Evolutionary conservation across 352 stramenopile genomes (phyloP).

Genomic region (Pythium phragmiticola): DNA sequence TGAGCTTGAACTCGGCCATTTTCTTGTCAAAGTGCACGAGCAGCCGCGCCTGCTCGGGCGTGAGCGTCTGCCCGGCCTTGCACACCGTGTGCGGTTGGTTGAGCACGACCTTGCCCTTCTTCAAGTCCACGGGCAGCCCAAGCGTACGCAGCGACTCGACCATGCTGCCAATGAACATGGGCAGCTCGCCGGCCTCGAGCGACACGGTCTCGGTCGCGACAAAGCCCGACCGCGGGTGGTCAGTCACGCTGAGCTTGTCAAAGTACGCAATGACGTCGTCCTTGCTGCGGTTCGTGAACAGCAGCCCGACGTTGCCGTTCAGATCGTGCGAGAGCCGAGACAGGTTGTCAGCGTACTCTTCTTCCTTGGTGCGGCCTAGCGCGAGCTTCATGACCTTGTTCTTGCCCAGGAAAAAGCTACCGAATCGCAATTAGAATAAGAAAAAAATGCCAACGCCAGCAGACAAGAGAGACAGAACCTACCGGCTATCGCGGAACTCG

Average conservation of each 20-base stretch:
- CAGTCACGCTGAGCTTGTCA: slow-evolving; percentile 83
- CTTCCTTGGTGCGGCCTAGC: slow-evolving; percentile 91
- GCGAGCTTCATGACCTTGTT: slow-evolving; percentile 99
- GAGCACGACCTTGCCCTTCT: slow-evolving; percentile 94
- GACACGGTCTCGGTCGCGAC: slow-evolving; percentile 88
- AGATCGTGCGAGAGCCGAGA: slow-evolving; percentile 89
- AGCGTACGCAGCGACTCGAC: slow-evolving; percentile 95
- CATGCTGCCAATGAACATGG: slow-evolving; percentile 95
- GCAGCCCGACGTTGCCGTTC: slow-evolving; percentile 92
- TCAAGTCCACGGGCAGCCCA: slow-evolving; percentile 95
- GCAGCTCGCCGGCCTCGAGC: slow-evolving; percentile 87
- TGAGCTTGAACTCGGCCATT: slow-evolving; percentile 86
- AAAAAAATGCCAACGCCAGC: neutral
- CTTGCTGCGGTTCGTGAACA: slow-evolving; percentile 93
- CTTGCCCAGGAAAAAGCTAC: slow-evolving; percentile 97
- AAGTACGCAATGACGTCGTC: slow-evolving; percentile 94
- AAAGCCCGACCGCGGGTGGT: slow-evolving; percentile 94
- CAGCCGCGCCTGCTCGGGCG: slow-evolving; percentile 95
- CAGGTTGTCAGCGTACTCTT: slow-evolving; percentile 97
- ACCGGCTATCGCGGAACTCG: slow-evolving; percentile 94
- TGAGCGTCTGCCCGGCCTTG: slow-evolving; percentile 93
- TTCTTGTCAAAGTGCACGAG: slow-evolving; percentile 91
- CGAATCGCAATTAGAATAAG: neutral
- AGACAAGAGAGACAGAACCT: slow-evolving; percentile 14
- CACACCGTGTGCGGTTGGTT: slow-evolving; percentile 93